Base-by-base conservation (phyloP, 768 basidiomycete species). In the Hygrophorus pudorinus region DNA sequence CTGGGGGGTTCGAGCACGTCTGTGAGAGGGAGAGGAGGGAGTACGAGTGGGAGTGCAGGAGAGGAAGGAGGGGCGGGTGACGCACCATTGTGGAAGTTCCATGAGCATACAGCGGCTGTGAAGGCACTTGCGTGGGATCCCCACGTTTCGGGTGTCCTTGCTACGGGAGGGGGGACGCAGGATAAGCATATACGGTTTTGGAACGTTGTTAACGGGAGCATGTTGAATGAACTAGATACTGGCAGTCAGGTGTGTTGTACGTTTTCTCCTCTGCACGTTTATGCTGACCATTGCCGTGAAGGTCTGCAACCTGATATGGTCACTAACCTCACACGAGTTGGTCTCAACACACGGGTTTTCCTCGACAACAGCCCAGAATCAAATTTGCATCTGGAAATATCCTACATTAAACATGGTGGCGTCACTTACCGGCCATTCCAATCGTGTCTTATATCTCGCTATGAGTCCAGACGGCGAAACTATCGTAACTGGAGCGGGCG, bases 61-160 rank as follows among this genome's bases (percentile, higher is more conserved):
- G 65, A 67, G 6, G 53, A 63, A 5, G 59, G 60, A 2, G 58
- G 63, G 4, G 31, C 42, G 11, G 70, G 69, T 0, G 79, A 82
- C 47, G 60, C 70, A 18, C 96, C 93, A 2, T 62, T 97, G 7
- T 96, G 83, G 79, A 89, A 89, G 59, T 99, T 97, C 59, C 88
- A 91, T 47, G 92, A 99, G 50, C 94, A 99, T 59, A 85, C 84
- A 2, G 94, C 96, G 1, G 94, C 94, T 2, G 94, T 99, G 44
- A 98, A 98, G 56, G 94, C 94, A 4, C 81, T 99, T 21, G 92
- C 94, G 5, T 99, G 96, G 94, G 93, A 91, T 61, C 93, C 94
- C 5, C 96, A 99, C 63, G 73, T 94, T 36, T 70, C 82, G 9
- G 91, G 92, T 1, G 74, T 97, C 2, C 65, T 98, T 28, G 96